A percentile compares a stretch with the other conserved stretches of the same genome.
Conservation (phyloP, 2,329 filamentous ascomycete species). For the Aspergillus puulaauensis region DNA sequence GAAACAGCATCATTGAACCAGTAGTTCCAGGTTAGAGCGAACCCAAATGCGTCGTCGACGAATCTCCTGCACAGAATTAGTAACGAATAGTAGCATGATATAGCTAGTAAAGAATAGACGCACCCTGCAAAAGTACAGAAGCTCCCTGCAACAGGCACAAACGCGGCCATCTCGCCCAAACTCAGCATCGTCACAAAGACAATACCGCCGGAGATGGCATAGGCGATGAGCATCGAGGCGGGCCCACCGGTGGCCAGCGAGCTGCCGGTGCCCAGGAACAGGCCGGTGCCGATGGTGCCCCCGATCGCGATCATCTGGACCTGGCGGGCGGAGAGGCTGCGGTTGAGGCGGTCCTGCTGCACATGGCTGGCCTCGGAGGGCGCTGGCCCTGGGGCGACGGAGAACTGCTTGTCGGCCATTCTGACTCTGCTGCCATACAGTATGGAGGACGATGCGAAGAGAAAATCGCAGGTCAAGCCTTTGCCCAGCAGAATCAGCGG, state of each 20-base stretch:
- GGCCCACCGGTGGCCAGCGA: conserved; percentile 61
- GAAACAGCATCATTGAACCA: conserved; percentile 67
- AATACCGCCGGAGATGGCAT: conserved; percentile 57
- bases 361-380: neutral
- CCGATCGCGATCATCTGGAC: conserved; percentile 65
- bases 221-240: conserved; percentile 58
- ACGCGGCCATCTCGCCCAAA: conserved; percentile 62
- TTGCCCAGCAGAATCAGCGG: too few relatives aligned
- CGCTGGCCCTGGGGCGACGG: neutral
- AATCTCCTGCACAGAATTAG: conserved; percentile 33
- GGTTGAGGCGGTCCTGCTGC: conserved; percentile 48
- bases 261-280: conserved; percentile 64
- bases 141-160: conserved; percentile 54
- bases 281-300: conserved; percentile 52
- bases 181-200: conserved; percentile 61
- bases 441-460: neutral
- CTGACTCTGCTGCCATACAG: neutral
- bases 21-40: conserved; percentile 48
- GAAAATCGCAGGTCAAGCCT: too few relatives aligned
- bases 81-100: too few relatives aligned
- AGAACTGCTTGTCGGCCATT: neutral
- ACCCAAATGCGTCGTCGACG: conserved; percentile 46
- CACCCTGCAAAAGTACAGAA: conserved; percentile 57
- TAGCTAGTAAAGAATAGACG: conserved; percentile 18
- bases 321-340: conserved; percentile 60